phyloP scores from a whole-genome alignment of 2,329 filamentous ascomycete species.

The Seiridium unicorne region DNA sequence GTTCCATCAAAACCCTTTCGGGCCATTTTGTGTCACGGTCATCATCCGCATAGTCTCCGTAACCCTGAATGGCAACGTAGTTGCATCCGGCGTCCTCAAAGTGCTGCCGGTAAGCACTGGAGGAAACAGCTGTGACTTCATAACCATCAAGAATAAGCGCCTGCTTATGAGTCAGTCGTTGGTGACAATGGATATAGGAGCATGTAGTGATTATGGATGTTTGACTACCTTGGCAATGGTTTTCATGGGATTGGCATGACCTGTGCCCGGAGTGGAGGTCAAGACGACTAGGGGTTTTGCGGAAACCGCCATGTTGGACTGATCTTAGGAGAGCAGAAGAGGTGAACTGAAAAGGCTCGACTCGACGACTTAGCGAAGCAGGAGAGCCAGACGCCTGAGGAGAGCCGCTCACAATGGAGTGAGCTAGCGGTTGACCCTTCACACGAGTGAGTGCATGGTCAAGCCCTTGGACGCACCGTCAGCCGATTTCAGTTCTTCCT shows the following conservation, averaged over 20 bases:
- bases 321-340: background rate
- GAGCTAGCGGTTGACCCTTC: background rate
- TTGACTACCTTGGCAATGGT: background rate
- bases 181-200: background rate
- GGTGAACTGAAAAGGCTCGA: background rate
- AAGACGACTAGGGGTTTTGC: constrained; percentile 5
- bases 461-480: background rate
- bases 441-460: background rate
- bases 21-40: constrained; percentile 10
- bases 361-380: background rate
- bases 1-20: background rate
- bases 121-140: constrained; percentile 8
- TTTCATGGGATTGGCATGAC: constrained; percentile 8
- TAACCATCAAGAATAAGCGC: constrained; percentile 6
- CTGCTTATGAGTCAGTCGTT: background rate
- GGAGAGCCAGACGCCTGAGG: background rate
- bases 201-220: background rate
- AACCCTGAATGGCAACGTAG: constrained; percentile 7
- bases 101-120: constrained; percentile 4
- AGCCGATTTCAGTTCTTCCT: background rate
- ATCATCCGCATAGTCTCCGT: constrained; percentile 8
- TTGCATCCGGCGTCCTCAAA: constrained; percentile 2
- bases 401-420: background rate
- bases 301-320: background rate
- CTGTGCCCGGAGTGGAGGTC: constrained; percentile 7